Conservation (phyloP, 1,139 yeast species). For the Blastobotrys persicus region DNA sequence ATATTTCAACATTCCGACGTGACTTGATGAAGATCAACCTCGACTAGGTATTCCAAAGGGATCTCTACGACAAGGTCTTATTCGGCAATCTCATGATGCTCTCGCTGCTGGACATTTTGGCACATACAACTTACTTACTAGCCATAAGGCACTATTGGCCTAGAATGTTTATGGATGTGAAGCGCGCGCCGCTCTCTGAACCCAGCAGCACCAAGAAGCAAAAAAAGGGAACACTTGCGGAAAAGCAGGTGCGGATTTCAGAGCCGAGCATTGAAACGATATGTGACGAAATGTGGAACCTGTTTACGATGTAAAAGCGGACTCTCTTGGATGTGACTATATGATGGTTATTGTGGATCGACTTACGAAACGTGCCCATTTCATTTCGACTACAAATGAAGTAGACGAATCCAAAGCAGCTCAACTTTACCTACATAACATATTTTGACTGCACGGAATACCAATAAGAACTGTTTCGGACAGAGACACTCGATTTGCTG, state of each 20-base stretch:
- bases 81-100: background rate
- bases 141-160: no score
- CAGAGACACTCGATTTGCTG: background rate
- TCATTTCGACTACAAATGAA: background rate
- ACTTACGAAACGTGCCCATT: conserved; percentile 1
- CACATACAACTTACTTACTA: background rate
- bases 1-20: background rate
- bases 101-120: background rate
- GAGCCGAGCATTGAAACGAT: no score
- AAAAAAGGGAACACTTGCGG: no score
- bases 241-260: no score
- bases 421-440: background rate
- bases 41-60: background rate
- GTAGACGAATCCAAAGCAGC: background rate
- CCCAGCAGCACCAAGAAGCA: background rate
- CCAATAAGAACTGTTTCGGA: background rate
- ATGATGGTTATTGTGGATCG: conserved; percentile 1
- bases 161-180: no score
- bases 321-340: background rate
- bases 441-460: background rate
- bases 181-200: no score
- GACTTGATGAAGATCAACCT: background rate
- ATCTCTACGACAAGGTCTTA: background rate
- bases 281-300: background rate
- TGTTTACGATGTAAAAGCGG: background rate